Conservation (phyloP, 2,329 filamentous ascomycete genomes). For the Xylaria digitata region DNA sequence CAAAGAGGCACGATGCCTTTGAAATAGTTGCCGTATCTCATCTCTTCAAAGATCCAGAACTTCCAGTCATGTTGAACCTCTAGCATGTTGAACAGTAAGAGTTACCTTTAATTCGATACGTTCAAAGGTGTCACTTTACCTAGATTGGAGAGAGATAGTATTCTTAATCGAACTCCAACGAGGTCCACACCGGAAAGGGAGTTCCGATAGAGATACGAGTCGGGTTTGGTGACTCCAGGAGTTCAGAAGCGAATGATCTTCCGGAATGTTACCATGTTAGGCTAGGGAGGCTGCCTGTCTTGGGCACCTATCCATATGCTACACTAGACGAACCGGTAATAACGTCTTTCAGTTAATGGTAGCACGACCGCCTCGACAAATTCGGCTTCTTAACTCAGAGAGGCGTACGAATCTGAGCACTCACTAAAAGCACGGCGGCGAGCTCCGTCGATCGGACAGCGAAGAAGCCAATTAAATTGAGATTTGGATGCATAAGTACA, state of each 20-base stretch:
- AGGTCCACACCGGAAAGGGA: neutral
- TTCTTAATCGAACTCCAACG: neutral
- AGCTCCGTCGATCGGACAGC: conserved; percentile 9
- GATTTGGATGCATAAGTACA: neutral
- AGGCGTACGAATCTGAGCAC: neutral
- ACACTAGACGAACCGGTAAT: no score
- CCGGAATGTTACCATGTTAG: neutral
- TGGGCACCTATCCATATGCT: no score
- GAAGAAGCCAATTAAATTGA: conserved; percentile 9
- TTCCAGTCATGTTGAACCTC: neutral
- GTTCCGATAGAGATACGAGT: neutral
- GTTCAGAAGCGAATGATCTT: neutral
- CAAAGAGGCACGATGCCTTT: neutral
- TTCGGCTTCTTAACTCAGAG: neutral
- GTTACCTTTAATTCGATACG: neutral
- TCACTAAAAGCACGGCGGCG: neutral
- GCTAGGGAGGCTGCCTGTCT: neutral
- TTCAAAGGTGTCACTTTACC: neutral
- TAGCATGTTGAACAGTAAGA: neutral
- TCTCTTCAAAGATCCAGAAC: neutral
- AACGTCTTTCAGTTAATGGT: neutral
- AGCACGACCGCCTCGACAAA: neutral
- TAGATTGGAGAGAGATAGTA: neutral
- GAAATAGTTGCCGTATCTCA: neutral
- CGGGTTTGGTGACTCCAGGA: neutral